These are phyloP conservation scores for Diaporthe citrichinensis DNA, from an alignment of 2,329 filamentous ascomycete species.

Conservation along the genomic window DNA sequence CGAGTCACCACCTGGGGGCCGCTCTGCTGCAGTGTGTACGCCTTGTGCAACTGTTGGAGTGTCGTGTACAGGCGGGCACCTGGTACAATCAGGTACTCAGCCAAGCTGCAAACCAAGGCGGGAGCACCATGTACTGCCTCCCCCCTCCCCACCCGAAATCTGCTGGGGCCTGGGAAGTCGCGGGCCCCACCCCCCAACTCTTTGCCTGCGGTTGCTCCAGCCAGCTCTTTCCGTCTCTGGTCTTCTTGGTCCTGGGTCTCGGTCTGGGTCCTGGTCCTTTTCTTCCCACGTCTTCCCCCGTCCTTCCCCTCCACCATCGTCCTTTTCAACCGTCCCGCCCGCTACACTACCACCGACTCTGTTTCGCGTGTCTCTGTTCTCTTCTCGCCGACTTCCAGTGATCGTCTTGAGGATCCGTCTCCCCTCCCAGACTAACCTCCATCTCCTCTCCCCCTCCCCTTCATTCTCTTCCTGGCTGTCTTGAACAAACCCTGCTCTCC, in stretches of 20 bases:
- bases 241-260: slow-evolving; percentile 5
- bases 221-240: slow-evolving; percentile 28
- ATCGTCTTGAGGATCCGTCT: background rate
- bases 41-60: slow-evolving; percentile 33
- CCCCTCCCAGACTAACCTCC: slow-evolving; percentile 38
- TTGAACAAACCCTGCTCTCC: slow-evolving; percentile 24
- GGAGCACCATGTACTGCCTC: slow-evolving; percentile 18
- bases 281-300: slow-evolving; percentile 37
- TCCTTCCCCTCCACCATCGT: slow-evolving; percentile 36
- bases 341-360: background rate
- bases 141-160: slow-evolving; percentile 15
- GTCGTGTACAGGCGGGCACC: slow-evolving; percentile 23
- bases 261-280: slow-evolving; percentile 38
- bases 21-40: slow-evolving; percentile 26
- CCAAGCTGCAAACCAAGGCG: slow-evolving; percentile 28
- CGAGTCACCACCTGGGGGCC: slow-evolving; percentile 35
- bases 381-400: slow-evolving; percentile 4
- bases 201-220: slow-evolving; percentile 17
- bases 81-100: slow-evolving; percentile 20
- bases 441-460: background rate
- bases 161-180: slow-evolving; percentile 22
- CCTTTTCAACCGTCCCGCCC: slow-evolving; percentile 31
- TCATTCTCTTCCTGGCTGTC: slow-evolving; percentile 35
- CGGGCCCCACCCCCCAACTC: slow-evolving; percentile 22
- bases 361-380: slow-evolving; percentile 6